Conservation (phyloP, 2,329 filamentous ascomycete genomes). For the Botrytis hyacinthi region DNA sequence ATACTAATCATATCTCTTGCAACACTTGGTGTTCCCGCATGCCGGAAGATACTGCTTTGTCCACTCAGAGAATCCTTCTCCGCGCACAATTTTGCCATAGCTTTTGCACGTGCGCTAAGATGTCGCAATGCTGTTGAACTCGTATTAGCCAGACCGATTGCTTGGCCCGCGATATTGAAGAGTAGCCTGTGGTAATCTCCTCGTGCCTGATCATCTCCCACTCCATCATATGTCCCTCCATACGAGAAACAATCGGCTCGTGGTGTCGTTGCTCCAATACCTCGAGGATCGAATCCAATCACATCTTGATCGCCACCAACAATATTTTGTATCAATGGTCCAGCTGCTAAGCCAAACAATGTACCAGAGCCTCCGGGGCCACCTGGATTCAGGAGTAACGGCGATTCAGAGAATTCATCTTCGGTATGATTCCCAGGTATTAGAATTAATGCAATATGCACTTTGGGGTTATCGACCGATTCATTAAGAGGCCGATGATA, state of each 20-base stretch:
- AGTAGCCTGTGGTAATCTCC: slow-evolving; percentile 37
- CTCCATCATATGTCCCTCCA: slow-evolving; percentile 34
- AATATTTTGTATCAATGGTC: slow-evolving; percentile 39
- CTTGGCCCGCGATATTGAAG: slow-evolving; percentile 24
- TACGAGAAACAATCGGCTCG: slow-evolving; percentile 51
- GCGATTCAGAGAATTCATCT: slow-evolving; percentile 40
- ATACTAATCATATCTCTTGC: slow-evolving; percentile 42
- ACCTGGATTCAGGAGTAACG: slow-evolving; percentile 48
- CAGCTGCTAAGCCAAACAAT: slow-evolving; percentile 34
- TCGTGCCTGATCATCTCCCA: slow-evolving; percentile 42
- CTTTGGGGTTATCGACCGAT: slow-evolving; percentile 34
- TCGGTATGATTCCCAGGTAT: slow-evolving; percentile 29
- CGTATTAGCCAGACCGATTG: slow-evolving; percentile 46
- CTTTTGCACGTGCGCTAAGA: slow-evolving; percentile 44
- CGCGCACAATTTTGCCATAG: slow-evolving; percentile 46
- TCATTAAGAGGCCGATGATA: slow-evolving; percentile 44
- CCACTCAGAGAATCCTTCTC: slow-evolving; percentile 33
- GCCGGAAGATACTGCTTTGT: slow-evolving; percentile 35
- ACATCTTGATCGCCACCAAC: slow-evolving; percentile 45
- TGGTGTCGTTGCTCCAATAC: slow-evolving; percentile 51
- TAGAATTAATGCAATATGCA: slow-evolving; percentile 34
- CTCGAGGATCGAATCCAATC: slow-evolving; percentile 50
- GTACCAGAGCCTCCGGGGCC: slow-evolving; percentile 48
- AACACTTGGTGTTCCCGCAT: slow-evolving; percentile 38
- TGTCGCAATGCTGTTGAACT: slow-evolving; percentile 48